These are phyloP conservation scores for Xenoacremonium recifei DNA, from an alignment of 2,329 filamentous ascomycete genomes.

Conservation along the genomic window DNA sequence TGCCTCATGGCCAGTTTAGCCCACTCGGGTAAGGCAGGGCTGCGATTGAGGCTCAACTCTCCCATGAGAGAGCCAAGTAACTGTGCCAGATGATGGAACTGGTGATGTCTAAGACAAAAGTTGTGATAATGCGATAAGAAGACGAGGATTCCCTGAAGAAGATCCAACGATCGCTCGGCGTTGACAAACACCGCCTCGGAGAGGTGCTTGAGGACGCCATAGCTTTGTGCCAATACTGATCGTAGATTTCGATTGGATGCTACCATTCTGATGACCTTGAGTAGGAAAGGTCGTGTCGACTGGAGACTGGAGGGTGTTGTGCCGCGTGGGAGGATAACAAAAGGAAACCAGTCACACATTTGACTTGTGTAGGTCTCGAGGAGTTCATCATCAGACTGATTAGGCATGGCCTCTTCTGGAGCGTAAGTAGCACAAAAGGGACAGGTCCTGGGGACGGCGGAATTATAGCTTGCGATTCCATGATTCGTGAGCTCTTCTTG, in stretches of 20 bases:
- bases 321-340: conserved; percentile 9
- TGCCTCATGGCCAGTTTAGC: conserved; percentile 1
- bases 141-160: conserved; percentile 11
- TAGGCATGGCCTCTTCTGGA: conserved; percentile 1
- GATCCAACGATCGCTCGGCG: conserved; percentile 10
- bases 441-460: conserved; percentile 1
- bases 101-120: conserved; percentile 10
- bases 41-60: conserved; percentile 9
- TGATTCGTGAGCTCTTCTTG: too few relatives aligned
- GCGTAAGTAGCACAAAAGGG: conserved; percentile 2
- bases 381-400: conserved; percentile 10
- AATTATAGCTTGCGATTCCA: not conserved
- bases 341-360: conserved; percentile 9
- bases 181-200: conserved; percentile 7
- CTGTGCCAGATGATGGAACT: conserved; percentile 8
- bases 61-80: conserved; percentile 7
- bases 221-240: conserved; percentile 11
- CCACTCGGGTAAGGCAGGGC: not conserved
- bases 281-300: conserved; percentile 9
- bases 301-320: conserved; percentile 6
- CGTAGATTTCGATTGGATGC: conserved; percentile 7
- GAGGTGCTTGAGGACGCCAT: conserved; percentile 6
- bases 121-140: conserved; percentile 12
- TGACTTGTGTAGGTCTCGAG: conserved; percentile 8
- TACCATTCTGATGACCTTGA: conserved; percentile 11